Base-by-base conservation (phyloP, 176 grass and related monocot species). In the Raddia distichophylla region DNA sequence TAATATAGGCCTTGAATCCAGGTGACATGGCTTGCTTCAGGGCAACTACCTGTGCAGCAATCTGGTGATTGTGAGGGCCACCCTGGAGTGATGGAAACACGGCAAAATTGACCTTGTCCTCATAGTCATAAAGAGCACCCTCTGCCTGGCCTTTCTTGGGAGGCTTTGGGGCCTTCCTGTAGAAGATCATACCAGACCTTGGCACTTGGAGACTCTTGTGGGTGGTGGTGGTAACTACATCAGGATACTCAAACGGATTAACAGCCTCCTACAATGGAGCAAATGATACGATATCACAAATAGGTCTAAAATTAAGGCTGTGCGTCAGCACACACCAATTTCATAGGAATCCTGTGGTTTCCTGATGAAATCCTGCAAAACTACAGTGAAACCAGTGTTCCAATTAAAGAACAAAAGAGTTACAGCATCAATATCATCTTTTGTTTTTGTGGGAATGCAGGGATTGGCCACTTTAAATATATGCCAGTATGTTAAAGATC, bases 51-150 rank as follows among this genome's bases (percentile, higher is more conserved):
- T 91, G 71, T 9, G 89, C 87, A 69, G 92, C 89, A 70, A 91
- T 91, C 68, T 91, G 89, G 67, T 89, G 88, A 55, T 94, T 94
- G 77, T 91, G 92, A 55, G 92, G 87, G 5, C 92, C 92, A 0
- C 92, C 92, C 61, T 94, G 92, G 18, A 94, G 84, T n/a, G 89
- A 91, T 20, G 92, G 92, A 78, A 94, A 94, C 74, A 94, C 92
- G 22, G 92, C 80, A 76, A 91, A 91, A 61, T 94, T 94, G 40
- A 94, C 91, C 73, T 53, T 87, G 32, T 94, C 92, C 71, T 94
- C 92, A 0, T 89, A 94, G 71, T 94, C 76, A 65, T 91, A 94
- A 22, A 77, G 57, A 76, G 70, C 87, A 35, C 17, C 56, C 72
- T 70, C 89, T n/a, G 67, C 66, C 67, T 70, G 73, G 50, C 65